A percentile compares a stretch with the other conserved stretches of the same genome.
Conservation (phyloP, 768 basidiomycete genomes). For the Lyophyllum shimeji region DNA sequence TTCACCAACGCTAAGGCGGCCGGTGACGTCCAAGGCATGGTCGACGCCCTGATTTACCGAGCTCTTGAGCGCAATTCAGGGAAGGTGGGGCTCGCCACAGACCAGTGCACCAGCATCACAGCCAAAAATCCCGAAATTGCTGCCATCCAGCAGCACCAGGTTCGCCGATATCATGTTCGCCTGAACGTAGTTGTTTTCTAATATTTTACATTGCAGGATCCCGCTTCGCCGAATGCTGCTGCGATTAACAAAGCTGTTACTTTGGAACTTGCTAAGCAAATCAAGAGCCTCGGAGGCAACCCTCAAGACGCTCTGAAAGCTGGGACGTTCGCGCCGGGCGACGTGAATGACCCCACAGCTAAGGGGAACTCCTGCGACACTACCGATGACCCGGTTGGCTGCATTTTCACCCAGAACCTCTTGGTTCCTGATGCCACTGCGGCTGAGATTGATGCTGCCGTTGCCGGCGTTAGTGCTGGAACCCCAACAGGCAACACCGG, state of each 20-base stretch:
- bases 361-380: slow-evolving; percentile 58
- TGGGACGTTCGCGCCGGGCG: slow-evolving; percentile 63
- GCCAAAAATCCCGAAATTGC: slow-evolving; percentile 67
- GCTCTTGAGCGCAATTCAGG: slow-evolving; percentile 69
- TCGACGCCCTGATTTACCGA: slow-evolving; percentile 59
- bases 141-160: slow-evolving; percentile 62
- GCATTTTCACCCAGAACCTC: slow-evolving; percentile 64
- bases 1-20: slow-evolving; percentile 73
- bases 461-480: slow-evolving; percentile 26
- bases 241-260: slow-evolving; percentile 62
- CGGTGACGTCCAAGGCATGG: slow-evolving; percentile 53
- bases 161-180: slow-evolving; percentile 9
- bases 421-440: slow-evolving; percentile 55
- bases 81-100: slow-evolving; percentile 44
- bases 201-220: slow-evolving; percentile 38
- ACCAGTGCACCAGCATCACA: slow-evolving; percentile 50
- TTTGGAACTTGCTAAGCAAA: slow-evolving; percentile 64
- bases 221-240: slow-evolving; percentile 57
- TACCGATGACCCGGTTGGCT: slow-evolving; percentile 51
- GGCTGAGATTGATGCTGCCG: slow-evolving; percentile 57
- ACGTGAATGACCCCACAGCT: slow-evolving; percentile 48
- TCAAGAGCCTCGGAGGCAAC: slow-evolving; percentile 61
- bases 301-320: slow-evolving; percentile 56
- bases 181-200: background rate
- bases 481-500: background rate